Percentiles rank a stretch among this genome's conserved stretches.
phyloP scores from a whole-genome alignment of 1,139 yeast genomes.

The Pichia sp. region DNA sequence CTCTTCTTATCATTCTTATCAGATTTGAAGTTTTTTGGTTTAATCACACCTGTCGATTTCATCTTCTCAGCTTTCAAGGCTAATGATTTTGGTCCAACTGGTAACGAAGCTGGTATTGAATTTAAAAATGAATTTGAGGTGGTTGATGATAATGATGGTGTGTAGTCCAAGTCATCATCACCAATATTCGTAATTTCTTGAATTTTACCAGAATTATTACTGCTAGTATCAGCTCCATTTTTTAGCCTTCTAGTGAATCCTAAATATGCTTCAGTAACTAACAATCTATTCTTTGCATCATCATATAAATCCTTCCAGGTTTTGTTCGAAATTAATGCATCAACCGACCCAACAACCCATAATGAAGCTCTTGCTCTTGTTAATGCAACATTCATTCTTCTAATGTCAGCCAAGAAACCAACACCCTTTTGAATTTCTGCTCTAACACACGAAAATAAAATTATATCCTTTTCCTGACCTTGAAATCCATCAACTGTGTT shows the following conservation, averaged over 20 bases:
- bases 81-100: neutral
- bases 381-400: constrained; percentile 94
- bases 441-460: constrained; percentile 90
- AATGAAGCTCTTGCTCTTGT: constrained; percentile 90
- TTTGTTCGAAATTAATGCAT: constrained; percentile 52
- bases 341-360: constrained; percentile 83
- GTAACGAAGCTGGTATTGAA: neutral
- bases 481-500: constrained; percentile 97
- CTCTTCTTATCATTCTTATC: neutral
- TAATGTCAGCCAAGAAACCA: constrained; percentile 81
- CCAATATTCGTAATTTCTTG: neutral
- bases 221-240: neutral
- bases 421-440: constrained; percentile 54
- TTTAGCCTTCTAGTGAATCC: constrained; percentile 22
- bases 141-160: neutral
- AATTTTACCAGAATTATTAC: neutral
- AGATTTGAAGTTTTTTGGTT: neutral
- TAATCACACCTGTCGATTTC: neutral
- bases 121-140: neutral
- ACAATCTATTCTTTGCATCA: constrained; percentile 51
- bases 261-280: constrained; percentile 17
- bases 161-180: neutral
- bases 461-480: constrained; percentile 95
- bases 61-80: neutral
- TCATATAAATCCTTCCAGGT: constrained; percentile 64